Conservation (phyloP, 2,329 filamentous ascomycete species). For the Fusarium albosuccineum region DNA sequence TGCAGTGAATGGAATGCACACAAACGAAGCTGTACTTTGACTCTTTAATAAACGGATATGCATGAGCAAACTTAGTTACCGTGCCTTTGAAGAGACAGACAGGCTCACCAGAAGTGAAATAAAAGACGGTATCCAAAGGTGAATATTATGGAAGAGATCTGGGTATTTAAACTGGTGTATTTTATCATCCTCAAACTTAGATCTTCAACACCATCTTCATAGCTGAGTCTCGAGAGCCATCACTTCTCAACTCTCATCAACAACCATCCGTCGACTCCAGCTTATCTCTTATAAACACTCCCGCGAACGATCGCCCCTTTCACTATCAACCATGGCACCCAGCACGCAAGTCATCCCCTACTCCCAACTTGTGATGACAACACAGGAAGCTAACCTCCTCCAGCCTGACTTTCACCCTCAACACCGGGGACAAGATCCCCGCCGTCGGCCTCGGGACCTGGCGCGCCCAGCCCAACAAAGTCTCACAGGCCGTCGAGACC, state of each 20-base stretch:
- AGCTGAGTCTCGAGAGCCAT: background rate
- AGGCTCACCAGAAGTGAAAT: too few relatives aligned
- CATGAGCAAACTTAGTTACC: too few relatives aligned
- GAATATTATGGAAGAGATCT: too few relatives aligned
- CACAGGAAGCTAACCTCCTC: slow-evolving; percentile 1
- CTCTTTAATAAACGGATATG: too few relatives aligned
- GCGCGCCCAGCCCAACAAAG: slow-evolving; percentile 79
- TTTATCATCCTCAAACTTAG: background rate
- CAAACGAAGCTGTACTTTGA: too few relatives aligned
- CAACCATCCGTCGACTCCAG: background rate
- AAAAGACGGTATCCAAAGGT: too few relatives aligned
- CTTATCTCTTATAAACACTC: background rate
- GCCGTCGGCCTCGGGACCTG: slow-evolving; percentile 83
- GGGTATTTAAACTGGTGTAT: too few relatives aligned
- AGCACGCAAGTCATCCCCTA: slow-evolving; percentile 16
- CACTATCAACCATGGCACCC: slow-evolving; percentile 21
- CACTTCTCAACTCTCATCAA: background rate
- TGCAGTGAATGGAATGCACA: too few relatives aligned
- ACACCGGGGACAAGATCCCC: slow-evolving; percentile 83
- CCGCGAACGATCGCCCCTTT: background rate
- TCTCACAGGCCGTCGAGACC: slow-evolving; percentile 77
- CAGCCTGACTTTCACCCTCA: slow-evolving; percentile 71
- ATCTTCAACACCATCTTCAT: background rate
- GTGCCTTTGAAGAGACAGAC: too few relatives aligned
- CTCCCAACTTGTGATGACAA: background rate